Conservation (phyloP, 768 basidiomycete species). For the Inosperma sp. region DNA sequence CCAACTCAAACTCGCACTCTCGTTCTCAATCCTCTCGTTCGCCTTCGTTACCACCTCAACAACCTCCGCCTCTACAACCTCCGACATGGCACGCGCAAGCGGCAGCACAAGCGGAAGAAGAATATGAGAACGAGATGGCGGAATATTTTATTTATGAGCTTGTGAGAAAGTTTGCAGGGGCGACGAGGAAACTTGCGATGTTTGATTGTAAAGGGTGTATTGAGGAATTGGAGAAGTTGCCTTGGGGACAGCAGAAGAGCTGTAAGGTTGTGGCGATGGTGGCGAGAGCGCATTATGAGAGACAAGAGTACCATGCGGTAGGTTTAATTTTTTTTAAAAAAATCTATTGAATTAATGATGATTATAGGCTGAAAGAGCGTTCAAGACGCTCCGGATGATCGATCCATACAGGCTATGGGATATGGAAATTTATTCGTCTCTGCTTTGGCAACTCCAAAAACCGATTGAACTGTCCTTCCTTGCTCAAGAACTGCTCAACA, state of each 20-base stretch:
- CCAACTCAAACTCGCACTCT: too few relatives aligned
- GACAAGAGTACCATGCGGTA: conserved; percentile 84
- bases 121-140: conserved; percentile 66
- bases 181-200: conserved; percentile 64
- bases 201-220: conserved; percentile 77
- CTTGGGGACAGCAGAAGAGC: conserved; percentile 66
- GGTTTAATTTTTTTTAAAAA: conserved; percentile 31
- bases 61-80: too few relatives aligned
- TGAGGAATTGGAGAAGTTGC: conserved; percentile 71
- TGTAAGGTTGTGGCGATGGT: conserved; percentile 78
- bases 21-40: too few relatives aligned
- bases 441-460: conserved; percentile 90
- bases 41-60: too few relatives aligned
- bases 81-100: too few relatives aligned
- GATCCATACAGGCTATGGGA: conserved; percentile 89
- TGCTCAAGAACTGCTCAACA: conserved; percentile 85
- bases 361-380: conserved; percentile 73
- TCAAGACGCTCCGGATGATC: conserved; percentile 70
- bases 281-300: conserved; percentile 86
- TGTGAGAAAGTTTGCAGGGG: conserved; percentile 75
- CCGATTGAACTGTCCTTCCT: conserved; percentile 84
- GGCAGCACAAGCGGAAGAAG: conserved; percentile 66
- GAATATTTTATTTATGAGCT: conserved; percentile 82
- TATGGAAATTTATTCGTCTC: conserved; percentile 95
- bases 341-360: conserved; percentile 15